phyloP scores from a whole-genome alignment of 2,329 filamentous ascomycete species.

The Calycina herbarum region DNA sequence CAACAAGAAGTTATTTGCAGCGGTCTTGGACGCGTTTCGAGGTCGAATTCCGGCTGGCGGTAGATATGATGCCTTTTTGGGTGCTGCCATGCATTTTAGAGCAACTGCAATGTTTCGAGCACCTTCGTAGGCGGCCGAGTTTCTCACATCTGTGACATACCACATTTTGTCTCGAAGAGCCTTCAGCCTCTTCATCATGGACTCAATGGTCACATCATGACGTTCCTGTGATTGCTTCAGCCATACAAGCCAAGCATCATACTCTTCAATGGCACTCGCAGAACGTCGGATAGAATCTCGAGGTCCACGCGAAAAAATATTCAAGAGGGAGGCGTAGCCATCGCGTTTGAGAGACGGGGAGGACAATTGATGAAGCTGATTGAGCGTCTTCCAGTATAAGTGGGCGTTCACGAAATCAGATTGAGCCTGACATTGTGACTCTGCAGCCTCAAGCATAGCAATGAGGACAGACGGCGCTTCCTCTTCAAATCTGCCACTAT shows the following conservation, averaged over 20 bases:
- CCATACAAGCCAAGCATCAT: constrained; percentile 80
- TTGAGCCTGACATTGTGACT: constrained; percentile 72
- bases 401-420: constrained; percentile 84
- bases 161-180: constrained; percentile 95
- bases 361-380: constrained; percentile 65
- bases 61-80: constrained; percentile 44
- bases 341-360: constrained; percentile 63
- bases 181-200: constrained; percentile 71
- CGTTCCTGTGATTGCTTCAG: constrained; percentile 80
- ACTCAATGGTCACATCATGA: constrained; percentile 71
- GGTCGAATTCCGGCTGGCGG: constrained; percentile 40
- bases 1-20: constrained; percentile 60
- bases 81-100: constrained; percentile 83
- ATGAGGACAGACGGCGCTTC: constrained; percentile 56
- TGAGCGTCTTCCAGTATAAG: constrained; percentile 79
- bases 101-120: constrained; percentile 83
- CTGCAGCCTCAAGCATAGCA: constrained; percentile 74
- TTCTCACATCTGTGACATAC: constrained; percentile 93
- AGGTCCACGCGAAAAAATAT: constrained; percentile 72
- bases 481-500: constrained; percentile 40
- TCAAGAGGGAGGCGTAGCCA: constrained; percentile 69
- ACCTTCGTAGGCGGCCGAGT: constrained; percentile 84
- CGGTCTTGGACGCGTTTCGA: constrained; percentile 36
- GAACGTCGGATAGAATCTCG: constrained; percentile 69
- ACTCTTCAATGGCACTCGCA: constrained; percentile 72